These are phyloP conservation scores for Dactylis glomerata DNA, from an alignment of 176 grass and related monocot species.

Conservation along the genomic window DNA sequence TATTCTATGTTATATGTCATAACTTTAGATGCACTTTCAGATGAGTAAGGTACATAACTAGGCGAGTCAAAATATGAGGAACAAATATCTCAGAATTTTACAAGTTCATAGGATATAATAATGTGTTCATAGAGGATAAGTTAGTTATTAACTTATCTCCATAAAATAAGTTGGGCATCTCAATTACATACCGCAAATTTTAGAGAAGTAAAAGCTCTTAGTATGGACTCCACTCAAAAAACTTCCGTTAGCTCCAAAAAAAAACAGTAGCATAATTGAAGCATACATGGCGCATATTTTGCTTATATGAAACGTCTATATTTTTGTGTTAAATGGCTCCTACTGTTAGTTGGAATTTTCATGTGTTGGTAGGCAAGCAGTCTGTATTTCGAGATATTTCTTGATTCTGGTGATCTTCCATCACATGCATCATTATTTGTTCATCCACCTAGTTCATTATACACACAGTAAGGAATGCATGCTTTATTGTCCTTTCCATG, in stretches of 20 bases:
- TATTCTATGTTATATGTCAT: conserved; percentile 71
- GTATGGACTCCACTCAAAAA: conserved; percentile 80
- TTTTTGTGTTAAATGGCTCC: background rate
- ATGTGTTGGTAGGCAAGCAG: background rate
- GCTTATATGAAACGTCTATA: background rate
- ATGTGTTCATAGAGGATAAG: conserved; percentile 59
- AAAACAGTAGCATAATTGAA: conserved; percentile 49
- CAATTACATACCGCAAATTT: conserved; percentile 10
- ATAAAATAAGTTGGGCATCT: conserved; percentile 17
- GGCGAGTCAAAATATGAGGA: conserved; percentile 12
- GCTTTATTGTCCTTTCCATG: background rate
- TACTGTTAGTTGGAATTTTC: background rate
- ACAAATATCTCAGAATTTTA: background rate
- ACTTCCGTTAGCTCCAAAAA: conserved; percentile 84
- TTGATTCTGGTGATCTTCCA: background rate
- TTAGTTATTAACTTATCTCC: conserved; percentile 55
- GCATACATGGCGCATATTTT: background rate
- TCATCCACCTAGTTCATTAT: background rate
- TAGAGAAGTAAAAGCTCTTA: conserved; percentile 65
- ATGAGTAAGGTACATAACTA: conserved; percentile 34
- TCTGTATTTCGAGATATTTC: background rate
- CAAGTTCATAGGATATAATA: background rate
- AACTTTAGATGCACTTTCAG: conserved; percentile 66
- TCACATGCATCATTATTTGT: background rate
- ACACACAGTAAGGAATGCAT: background rate